Conservation (phyloP, 805 yeast species). For the Tanozyma kutaoensis region DNA sequence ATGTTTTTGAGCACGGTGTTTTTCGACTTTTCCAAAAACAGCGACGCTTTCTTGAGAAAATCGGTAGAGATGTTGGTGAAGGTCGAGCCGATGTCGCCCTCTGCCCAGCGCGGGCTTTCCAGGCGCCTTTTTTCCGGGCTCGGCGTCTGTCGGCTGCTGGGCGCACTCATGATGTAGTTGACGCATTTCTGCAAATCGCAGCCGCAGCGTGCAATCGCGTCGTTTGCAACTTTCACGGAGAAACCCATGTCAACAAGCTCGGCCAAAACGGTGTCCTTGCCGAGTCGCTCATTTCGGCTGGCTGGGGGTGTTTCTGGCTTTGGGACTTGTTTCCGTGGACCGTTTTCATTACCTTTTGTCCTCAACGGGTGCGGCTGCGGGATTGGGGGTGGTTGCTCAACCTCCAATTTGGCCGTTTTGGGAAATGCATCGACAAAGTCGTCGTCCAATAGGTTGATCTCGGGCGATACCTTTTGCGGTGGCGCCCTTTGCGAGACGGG, state of each 20-base stretch:
- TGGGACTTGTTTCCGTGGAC: no score
- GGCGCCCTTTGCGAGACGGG: neutral
- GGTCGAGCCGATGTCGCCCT: slow-evolving; percentile 13
- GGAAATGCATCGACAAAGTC: slow-evolving; percentile 28
- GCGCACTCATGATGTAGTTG: slow-evolving; percentile 41
- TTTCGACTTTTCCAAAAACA: slow-evolving; percentile 43
- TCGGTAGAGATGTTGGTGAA: slow-evolving; percentile 43
- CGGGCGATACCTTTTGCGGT: neutral
- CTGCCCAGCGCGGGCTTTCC: no score
- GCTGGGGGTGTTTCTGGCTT: no score
- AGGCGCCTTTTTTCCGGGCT: no score
- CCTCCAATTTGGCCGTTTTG: neutral
- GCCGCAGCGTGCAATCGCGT: slow-evolving; percentile 49
- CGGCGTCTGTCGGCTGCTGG: neutral
- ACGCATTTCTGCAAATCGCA: slow-evolving; percentile 53
- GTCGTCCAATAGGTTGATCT: slow-evolving; percentile 19
- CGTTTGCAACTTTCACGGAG: slow-evolving; percentile 40
- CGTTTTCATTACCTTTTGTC: no score
- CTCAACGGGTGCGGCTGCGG: no score
- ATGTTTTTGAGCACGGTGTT: slow-evolving; percentile 50
- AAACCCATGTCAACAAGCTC: slow-evolving; percentile 76
- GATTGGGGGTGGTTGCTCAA: neutral
- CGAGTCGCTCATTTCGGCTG: no score
- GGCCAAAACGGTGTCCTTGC: slow-evolving; percentile 42
- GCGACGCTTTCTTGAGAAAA: slow-evolving; percentile 46